Conservation (phyloP, 257 asterid species). For the Primulina huaijiensis region DNA sequence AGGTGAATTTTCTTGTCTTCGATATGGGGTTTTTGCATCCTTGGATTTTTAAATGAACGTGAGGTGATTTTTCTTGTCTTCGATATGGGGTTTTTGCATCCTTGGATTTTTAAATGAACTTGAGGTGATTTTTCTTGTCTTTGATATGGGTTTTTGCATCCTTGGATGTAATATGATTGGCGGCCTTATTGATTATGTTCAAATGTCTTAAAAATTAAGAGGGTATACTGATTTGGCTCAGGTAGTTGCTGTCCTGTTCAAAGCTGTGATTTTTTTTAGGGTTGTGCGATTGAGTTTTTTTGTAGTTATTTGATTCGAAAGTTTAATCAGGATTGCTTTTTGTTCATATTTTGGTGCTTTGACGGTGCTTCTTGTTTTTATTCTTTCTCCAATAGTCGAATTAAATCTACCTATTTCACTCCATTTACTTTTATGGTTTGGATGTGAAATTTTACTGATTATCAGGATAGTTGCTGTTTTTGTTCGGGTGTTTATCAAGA, state of each 20-base stretch:
- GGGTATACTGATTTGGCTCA: neutral
- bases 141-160: conserved; percentile 17
- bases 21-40: conserved; percentile 15
- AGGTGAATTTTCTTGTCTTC: neutral
- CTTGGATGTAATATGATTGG: neutral
- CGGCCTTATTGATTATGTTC: conserved; percentile 3
- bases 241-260: neutral
- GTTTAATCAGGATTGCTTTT: neutral
- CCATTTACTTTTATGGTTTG: neutral
- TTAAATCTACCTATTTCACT: neutral
- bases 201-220: neutral
- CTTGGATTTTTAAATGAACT: neutral
- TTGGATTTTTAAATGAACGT: neutral
- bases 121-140: neutral
- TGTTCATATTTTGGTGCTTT: neutral
- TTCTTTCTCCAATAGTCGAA: neutral
- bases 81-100: conserved; percentile 15
- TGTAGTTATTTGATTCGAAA: neutral
- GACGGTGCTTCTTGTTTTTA: neutral
- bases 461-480: neutral
- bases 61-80: neutral
- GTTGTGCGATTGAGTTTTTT: conserved; percentile 1
- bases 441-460: neutral
- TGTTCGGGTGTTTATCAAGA: conserved; percentile 4
- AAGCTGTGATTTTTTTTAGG: neutral